Evolutionary conservation across 176 grass and related monocot species (phyloP), one percentile per base, ranked within the genome.

Genomic region (Cenchrus americanus): DNA sequence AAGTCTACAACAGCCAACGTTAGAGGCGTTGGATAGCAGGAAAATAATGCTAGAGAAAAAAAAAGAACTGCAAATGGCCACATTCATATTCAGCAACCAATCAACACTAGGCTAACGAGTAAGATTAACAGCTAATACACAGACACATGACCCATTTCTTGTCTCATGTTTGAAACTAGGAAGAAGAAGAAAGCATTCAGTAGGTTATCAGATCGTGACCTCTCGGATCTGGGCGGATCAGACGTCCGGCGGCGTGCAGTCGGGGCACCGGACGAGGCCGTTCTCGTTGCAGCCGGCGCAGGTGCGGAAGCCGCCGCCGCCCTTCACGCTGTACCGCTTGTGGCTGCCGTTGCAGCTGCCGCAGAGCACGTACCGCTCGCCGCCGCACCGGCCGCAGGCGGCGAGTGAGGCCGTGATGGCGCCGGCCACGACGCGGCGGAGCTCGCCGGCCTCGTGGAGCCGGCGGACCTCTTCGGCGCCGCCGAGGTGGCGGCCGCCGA

Each of bases 231-330:
- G 60, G 86, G 62, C 79, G 3, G 34, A 3, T 81, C 86, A 91
- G 73, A 64, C 77, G 77, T 79, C 81, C 53, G 92, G 73, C 64
- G 87, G 84, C 69, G 80, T 89, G 92, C 89, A 91, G 55, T 87
- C 84, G 5, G 93, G 93, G 87, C 96, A 99, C 12, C 94, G 93
- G 72, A 99, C 91, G 83, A 99, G 87, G 55, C 96, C 96, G 76
- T 99, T 99, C 87, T 96, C 96, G 89, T 99, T 99, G 80, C 96
- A 99, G 30, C 84, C 84, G 84, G 74, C 68, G 89, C 92, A 94
- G 73, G 75, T 43, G 84, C 89, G 89, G 77, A 94, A 94, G 17
- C 84, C 84, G 66, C 87, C 73, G 88, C 88, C 88, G 21, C 88
- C 85, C 80, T 91, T 91, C 66, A 85, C 81, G 84, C 87, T 89